Percentiles rank a stretch among this genome's conserved stretches.
phyloP scores from a whole-genome alignment of 2,329 filamentous ascomycete genomes.

The Amauroascus verrucosus region DNA sequence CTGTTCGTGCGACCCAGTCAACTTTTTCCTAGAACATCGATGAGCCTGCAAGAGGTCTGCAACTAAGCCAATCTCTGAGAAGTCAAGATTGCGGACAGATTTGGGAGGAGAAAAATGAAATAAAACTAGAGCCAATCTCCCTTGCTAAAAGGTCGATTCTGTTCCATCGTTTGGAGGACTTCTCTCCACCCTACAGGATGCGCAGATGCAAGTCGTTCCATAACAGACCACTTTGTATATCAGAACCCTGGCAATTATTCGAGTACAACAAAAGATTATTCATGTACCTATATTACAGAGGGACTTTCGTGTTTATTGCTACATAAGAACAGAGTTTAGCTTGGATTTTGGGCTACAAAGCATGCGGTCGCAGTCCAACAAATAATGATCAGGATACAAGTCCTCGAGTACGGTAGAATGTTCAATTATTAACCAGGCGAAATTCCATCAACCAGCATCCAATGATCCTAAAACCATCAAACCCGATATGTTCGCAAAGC shows the following conservation, averaged over 20 bases:
- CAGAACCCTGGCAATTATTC: background rate
- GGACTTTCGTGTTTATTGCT: background rate
- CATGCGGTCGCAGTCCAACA: too few relatives aligned
- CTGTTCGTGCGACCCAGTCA: background rate
- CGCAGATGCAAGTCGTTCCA: background rate
- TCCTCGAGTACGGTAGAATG: too few relatives aligned
- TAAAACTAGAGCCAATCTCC: background rate
- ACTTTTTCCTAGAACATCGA: background rate
- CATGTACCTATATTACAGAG: background rate
- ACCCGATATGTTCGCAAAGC: too few relatives aligned
- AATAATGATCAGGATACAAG: too few relatives aligned
- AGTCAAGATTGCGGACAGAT: background rate
- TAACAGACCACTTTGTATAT: conserved; percentile 2
- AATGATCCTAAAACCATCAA: too few relatives aligned
- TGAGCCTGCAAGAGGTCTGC: too few relatives aligned
- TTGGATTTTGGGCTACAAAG: background rate
- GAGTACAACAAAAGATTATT: background rate
- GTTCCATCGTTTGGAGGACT: background rate
- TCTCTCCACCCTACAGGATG: conserved; percentile 2
- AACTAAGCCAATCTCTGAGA: background rate
- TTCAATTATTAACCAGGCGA: too few relatives aligned
- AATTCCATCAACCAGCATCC: too few relatives aligned
- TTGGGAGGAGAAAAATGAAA: background rate
- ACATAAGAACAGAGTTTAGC: background rate
- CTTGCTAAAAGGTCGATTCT: background rate